Evolutionary conservation across 2,329 filamentous ascomycete species (phyloP), one percentile per base, ranked within the genome.

Genomic region (Monosporascus ibericus): DNA sequence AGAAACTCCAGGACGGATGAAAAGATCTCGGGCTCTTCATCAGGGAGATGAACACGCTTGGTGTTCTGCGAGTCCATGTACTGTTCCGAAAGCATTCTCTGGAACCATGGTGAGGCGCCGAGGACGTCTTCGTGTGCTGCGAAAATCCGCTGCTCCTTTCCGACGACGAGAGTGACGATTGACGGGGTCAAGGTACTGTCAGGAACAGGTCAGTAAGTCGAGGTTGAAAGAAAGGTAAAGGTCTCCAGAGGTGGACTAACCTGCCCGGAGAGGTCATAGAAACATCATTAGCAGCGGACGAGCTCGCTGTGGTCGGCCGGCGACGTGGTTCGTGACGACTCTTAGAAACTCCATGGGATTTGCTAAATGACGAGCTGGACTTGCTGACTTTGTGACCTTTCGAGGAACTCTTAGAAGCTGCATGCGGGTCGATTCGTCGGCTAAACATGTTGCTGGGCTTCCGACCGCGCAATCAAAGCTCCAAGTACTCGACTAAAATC

Each of bases 121-220:
- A 96, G 84, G 55, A 95, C 81, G 60, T 94, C 87, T 75, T 95
- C 89, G 69, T 96, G 92, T 6, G 90, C 90, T 38, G 92, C 92
- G 66, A 96, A 96, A 60, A 96, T 86, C 22, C 92, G 84, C 68
- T 91, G 86, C 60, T 92, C 86, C 5, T 79, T 79, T n/a, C 90
- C 90, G 61, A 95, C 82, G 61, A 88, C 82, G 56, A 95, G 80
- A 9, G 89, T 95, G 60, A 95, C 81, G 66, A 94, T 89, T 44
- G 86, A 75, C 3, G 86, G 87, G 25, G 79, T 80, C 53, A 84
- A 66, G 52, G 72, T 79, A 55, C 82, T 86, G 57, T 14, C 2
- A 14, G 52, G 44, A 54, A 15, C 17, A 27, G 18, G 49, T 60
- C 47, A 56, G 39, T 50, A 27, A 59, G 27, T 38, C 47, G 55